Evolutionary conservation across 2,329 filamentous ascomycete species (phyloP).

Genomic region (Botryotinia narcissicola): DNA sequence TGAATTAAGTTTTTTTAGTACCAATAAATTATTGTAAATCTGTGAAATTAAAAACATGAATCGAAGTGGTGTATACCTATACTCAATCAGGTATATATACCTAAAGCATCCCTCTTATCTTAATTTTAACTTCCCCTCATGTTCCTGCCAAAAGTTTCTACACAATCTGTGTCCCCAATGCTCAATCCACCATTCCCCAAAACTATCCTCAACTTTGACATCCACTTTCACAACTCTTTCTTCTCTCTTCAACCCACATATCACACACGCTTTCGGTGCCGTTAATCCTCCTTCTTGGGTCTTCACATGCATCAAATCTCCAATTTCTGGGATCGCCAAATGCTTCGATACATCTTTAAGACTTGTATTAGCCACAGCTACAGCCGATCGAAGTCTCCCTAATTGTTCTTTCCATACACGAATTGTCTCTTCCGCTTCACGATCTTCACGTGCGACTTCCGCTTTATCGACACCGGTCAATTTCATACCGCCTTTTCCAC

Average conservation of each 20-base stretch:
- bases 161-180: slow-evolving; percentile 81
- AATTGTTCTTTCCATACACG: slow-evolving; percentile 72
- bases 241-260: slow-evolving; percentile 86
- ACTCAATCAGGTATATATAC: neutral
- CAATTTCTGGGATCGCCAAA: slow-evolving; percentile 63
- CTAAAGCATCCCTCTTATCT: neutral
- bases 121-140: slow-evolving; percentile 62
- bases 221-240: slow-evolving; percentile 74
- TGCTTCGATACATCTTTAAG: slow-evolving; percentile 37
- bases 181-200: slow-evolving; percentile 95
- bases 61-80: neutral
- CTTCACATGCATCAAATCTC: slow-evolving; percentile 65
- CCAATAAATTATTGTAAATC: neutral
- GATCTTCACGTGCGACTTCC: slow-evolving; percentile 78
- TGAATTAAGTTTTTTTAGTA: neutral
- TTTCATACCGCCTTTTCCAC: slow-evolving; percentile 86
- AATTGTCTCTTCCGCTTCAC: slow-evolving; percentile 77
- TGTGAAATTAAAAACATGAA: neutral
- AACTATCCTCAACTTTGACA: slow-evolving; percentile 76
- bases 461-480: slow-evolving; percentile 80
- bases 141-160: slow-evolving; percentile 79
- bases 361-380: slow-evolving; percentile 60
- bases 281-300: slow-evolving; percentile 71
- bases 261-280: slow-evolving; percentile 71
- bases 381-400: slow-evolving; percentile 69